These are phyloP conservation scores for Corylus heterophylla DNA, from an alignment of 306 rosid genomes.

Conservation along the genomic window DNA sequence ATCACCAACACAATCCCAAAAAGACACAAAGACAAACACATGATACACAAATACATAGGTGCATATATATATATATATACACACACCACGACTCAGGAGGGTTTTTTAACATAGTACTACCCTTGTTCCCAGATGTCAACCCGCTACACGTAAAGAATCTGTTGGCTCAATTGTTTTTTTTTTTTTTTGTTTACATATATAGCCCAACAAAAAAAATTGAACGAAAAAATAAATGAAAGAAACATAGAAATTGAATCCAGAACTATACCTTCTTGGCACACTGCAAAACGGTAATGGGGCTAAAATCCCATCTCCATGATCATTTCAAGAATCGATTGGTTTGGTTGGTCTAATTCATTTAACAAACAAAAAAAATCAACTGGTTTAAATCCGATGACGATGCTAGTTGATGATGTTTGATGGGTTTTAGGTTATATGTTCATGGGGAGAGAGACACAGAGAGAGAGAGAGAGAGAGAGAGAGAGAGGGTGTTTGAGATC, in stretches of 20 bases:
- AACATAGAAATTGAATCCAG: not conserved
- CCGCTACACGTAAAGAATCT: not conserved
- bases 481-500: not conserved
- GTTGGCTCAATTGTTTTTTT: not conserved
- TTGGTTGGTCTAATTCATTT: not conserved
- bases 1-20: not conserved
- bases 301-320: constrained; percentile 17
- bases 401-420: not conserved
- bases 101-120: too few relatives aligned
- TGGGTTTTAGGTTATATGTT: not conserved
- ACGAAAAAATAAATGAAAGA: not conserved
- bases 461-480: not conserved
- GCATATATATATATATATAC: not conserved
- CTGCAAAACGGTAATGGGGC: constrained; percentile 38
- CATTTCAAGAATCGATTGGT: constrained; percentile 11
- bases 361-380: not conserved
- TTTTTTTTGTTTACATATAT: not conserved
- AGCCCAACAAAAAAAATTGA: not conserved
- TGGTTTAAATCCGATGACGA: not conserved
- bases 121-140: not conserved
- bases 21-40: not conserved
- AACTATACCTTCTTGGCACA: constrained; percentile 43
- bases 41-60: not conserved
- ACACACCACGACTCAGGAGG: too few relatives aligned
- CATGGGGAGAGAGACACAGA: not conserved